Evolutionary conservation across 176 grass and related monocot species (phyloP), one percentile per base, ranked within the genome.

Genomic region (Areca catechu): DNA sequence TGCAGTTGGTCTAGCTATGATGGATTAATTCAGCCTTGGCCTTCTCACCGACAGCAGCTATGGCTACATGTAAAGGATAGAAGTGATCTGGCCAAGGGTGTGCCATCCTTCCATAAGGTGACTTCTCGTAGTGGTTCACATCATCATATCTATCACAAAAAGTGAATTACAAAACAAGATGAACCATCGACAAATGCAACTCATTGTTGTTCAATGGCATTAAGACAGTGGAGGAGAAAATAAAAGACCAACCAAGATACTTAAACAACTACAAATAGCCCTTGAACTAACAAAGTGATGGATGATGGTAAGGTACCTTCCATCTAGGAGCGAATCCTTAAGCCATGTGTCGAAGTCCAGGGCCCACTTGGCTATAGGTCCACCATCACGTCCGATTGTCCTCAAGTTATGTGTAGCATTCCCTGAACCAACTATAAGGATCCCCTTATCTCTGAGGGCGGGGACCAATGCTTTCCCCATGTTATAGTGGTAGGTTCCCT

Each of bases 11-110:
- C 86, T 86, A 95, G 79, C 86, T 86, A 3, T 25, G 23, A 57
- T 95, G 86, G 66, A 95, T 81, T 60, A 61, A 73, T 56, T 95
- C 89, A 30, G 82, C 79, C 71, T 58, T 95, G 58, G 73, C 61
- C 0, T 37, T 58, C 15, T 80, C 80, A 1, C 91, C 91, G 14
- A 86, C 86, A 9, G 91, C 91, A 34, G 86, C 92, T 3, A 97
- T 74, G 29, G 92, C 92, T 56, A 97, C 83, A 53, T 97, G 92
- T 69, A 97, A 62, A 24, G 92, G 92, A 70, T 79, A 82, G 51
- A 97, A 75, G 68, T 97, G 92, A 43, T 97, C 92, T 1, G 92
- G 80, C 78, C 20, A 79, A 24, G 92, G 92, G 67, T 97, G 92
- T 22, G 86, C 77, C 67, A 68, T 66, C 79, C 43, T 96, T 50